phyloP scores from a whole-genome alignment of 352 stramenopile genomes.

The Phytopythium aichiense region DNA sequence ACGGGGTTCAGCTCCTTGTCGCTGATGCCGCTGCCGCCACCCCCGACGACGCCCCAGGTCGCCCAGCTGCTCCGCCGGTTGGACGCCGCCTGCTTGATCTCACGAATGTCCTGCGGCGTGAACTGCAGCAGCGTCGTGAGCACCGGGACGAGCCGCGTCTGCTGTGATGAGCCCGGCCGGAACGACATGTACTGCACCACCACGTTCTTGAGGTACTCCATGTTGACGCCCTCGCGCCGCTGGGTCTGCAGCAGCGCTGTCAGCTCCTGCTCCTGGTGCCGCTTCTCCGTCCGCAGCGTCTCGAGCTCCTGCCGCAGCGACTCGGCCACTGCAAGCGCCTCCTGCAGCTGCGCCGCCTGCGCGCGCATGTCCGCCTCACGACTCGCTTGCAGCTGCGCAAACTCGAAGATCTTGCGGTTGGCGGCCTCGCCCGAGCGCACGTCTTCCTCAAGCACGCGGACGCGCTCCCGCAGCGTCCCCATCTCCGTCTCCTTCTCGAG shows the following conservation, averaged over 20 bases:
- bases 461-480: slow-evolving; percentile 38
- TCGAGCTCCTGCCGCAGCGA: slow-evolving; percentile 43
- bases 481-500: slow-evolving; percentile 81
- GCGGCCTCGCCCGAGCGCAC: slow-evolving; percentile 79
- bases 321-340: slow-evolving; percentile 40
- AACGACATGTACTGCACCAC: slow-evolving; percentile 91
- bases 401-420: slow-evolving; percentile 86
- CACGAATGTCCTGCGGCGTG: slow-evolving; percentile 61
- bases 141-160: slow-evolving; percentile 70
- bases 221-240: slow-evolving; percentile 82
- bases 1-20: slow-evolving; percentile 62
- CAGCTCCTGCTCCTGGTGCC: slow-evolving; percentile 60
- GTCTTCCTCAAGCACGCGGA: slow-evolving; percentile 78
- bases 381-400: slow-evolving; percentile 81
- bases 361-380: slow-evolving; percentile 63
- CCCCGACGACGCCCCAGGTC: slow-evolving; percentile 48
- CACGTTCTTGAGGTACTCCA: slow-evolving; percentile 91
- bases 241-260: slow-evolving; percentile 76
- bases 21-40: slow-evolving; percentile 24
- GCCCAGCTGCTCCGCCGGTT: slow-evolving; percentile 66
- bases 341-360: slow-evolving; percentile 51
- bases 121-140: slow-evolving; percentile 86
- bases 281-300: slow-evolving; percentile 53
- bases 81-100: slow-evolving; percentile 63
- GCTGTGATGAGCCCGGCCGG: slow-evolving; percentile 74